These are phyloP conservation scores for Schwanniomyces vanrijiae DNA, from an alignment of 805 yeast species.

Conservation along the genomic window DNA sequence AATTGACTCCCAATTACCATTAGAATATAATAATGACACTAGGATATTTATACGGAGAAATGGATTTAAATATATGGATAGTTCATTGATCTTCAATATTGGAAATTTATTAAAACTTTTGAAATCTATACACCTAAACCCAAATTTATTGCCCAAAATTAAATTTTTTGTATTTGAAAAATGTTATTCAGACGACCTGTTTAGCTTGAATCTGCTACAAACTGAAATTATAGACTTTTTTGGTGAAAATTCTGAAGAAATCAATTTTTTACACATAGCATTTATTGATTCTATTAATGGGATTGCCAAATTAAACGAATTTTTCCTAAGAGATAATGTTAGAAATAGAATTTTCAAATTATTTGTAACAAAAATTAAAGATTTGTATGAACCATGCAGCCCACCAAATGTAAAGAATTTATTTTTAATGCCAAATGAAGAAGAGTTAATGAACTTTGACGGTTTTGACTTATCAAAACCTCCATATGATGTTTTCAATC, in stretches of 20 bases:
- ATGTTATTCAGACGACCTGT: conserved; percentile 16
- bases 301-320: conserved; percentile 21
- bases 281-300: conserved; percentile 28
- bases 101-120: conserved; percentile 18
- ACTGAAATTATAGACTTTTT: conserved; percentile 23
- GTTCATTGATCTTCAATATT: conserved; percentile 23
- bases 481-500: conserved; percentile 21
- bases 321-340: conserved; percentile 21
- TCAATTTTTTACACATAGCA: conserved; percentile 32
- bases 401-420: conserved; percentile 31
- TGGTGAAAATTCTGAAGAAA: conserved; percentile 19
- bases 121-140: conserved; percentile 16
- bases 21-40: conserved; percentile 13
- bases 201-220: conserved; percentile 18
- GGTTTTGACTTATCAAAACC: conserved; percentile 18
- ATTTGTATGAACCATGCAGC: conserved; percentile 21
- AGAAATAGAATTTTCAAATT: conserved; percentile 29
- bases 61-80: conserved; percentile 31
- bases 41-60: conserved; percentile 21
- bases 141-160: conserved; percentile 18
- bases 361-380: conserved; percentile 22
- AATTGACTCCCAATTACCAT: conserved; percentile 27
- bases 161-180: conserved; percentile 34
- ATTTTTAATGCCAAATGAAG: conserved; percentile 31
- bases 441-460: conserved; percentile 19